Conservation (phyloP, 1,139 yeast genomes). For the Diutina pseudorugosa region DNA sequence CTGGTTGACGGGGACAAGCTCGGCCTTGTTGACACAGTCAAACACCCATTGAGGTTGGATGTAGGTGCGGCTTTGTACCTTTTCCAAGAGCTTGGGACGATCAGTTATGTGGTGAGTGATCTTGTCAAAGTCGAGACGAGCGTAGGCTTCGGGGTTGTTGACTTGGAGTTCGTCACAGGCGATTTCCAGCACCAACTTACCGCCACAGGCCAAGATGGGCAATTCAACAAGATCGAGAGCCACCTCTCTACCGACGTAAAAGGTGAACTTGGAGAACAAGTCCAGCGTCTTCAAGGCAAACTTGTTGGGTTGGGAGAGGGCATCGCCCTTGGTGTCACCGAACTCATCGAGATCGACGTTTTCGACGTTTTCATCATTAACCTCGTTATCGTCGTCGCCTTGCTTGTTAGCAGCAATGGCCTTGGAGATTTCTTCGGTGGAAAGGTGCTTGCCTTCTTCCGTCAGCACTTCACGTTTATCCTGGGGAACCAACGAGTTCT, state of each 20-base stretch:
- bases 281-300: conserved; percentile 45
- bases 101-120: conserved; percentile 93
- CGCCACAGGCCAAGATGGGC: conserved; percentile 80
- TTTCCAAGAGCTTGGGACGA: conserved; percentile 68
- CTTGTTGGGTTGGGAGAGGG: conserved; percentile 68
- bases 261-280: conserved; percentile 63
- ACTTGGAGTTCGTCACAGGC: conserved; percentile 62
- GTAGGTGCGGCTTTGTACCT: conserved; percentile 86
- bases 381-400: conserved; percentile 25
- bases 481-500: conserved; percentile 24
- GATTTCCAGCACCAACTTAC: conserved; percentile 74
- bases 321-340: conserved; percentile 57
- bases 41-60: conserved; percentile 97
- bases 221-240: conserved; percentile 87
- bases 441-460: conserved; percentile 25
- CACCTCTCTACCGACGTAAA: conserved; percentile 91
- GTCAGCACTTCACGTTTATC: conserved; percentile 11
- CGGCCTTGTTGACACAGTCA: conserved; percentile 75
- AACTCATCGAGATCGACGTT: conserved; percentile 54
- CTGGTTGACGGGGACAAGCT: conserved; percentile 59
- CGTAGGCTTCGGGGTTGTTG: conserved; percentile 26
- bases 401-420: conserved; percentile 35
- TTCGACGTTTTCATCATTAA: conserved; percentile 31
- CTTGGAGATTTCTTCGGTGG: conserved; percentile 31
- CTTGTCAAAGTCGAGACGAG: conserved; percentile 45